Evolutionary conservation across 2,329 filamentous ascomycete species (phyloP).

Genomic region (Chaetomiaceae sp.): DNA sequence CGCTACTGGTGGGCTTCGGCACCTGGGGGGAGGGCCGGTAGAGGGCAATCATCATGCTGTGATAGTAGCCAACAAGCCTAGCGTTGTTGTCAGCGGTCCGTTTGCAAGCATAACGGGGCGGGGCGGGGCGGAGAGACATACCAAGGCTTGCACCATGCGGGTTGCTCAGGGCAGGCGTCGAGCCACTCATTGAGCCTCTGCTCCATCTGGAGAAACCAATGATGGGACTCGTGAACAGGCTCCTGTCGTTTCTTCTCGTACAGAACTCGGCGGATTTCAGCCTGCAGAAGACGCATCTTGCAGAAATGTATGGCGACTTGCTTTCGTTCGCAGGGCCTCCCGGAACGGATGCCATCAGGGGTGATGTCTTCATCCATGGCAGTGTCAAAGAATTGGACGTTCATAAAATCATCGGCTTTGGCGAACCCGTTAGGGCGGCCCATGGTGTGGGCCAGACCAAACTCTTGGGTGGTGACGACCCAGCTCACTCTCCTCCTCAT

Average conservation of each 20-base stretch:
- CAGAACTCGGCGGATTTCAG: slow-evolving; percentile 78
- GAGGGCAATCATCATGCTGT: slow-evolving; percentile 83
- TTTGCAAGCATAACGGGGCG: too few relatives aligned
- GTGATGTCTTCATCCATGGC: slow-evolving; percentile 83
- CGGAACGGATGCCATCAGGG: slow-evolving; percentile 65
- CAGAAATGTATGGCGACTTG: slow-evolving; percentile 88
- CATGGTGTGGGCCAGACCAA: slow-evolving; percentile 79
- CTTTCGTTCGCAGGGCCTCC: slow-evolving; percentile 74
- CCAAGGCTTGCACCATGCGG: slow-evolving; percentile 72
- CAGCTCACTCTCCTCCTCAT: slow-evolving; percentile 85
- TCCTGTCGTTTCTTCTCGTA: slow-evolving; percentile 79
- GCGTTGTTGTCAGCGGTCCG: slow-evolving; percentile 17
- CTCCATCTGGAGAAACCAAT: slow-evolving; percentile 81
- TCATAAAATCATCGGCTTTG: slow-evolving; percentile 73
- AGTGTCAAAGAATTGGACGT: slow-evolving; percentile 78
- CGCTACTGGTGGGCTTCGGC: slow-evolving; percentile 73
- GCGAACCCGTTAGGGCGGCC: slow-evolving; percentile 84
- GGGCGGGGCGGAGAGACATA: slow-evolving; percentile 45
- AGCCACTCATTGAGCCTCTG: slow-evolving; percentile 76
- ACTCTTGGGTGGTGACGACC: slow-evolving; percentile 85
- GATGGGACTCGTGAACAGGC: slow-evolving; percentile 73
- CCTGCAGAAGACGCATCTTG: slow-evolving; percentile 81
- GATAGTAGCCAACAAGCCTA: slow-evolving; percentile 65
- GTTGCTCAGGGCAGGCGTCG: slow-evolving; percentile 66
- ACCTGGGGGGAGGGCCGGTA: slow-evolving; percentile 91